Evolutionary conservation across 164 flowering plant species (phyloP).

Genomic region (Aristolochia californica): DNA sequence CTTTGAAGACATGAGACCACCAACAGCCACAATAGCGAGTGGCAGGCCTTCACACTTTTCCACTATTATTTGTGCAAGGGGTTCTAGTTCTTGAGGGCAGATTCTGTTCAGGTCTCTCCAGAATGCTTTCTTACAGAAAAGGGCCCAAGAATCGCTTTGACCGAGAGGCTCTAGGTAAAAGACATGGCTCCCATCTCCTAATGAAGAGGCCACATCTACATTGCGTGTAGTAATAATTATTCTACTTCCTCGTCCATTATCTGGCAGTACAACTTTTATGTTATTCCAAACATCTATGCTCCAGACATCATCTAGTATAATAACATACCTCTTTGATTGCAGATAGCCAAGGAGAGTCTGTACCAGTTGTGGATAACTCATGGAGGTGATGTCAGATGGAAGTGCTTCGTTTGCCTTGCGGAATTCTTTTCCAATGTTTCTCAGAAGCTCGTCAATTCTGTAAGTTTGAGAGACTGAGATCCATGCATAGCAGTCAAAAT

Average conservation of each 20-base stretch:
- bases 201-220: constrained; percentile 22
- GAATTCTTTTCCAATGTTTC: constrained; percentile 18
- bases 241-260: constrained; percentile 17
- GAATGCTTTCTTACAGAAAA: constrained; percentile 6
- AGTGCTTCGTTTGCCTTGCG: not conserved
- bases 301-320: constrained; percentile 48
- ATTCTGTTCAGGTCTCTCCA: not conserved
- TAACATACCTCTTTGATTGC: constrained; percentile 21
- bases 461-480: constrained; percentile 20
- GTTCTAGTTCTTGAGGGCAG: not conserved
- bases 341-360: constrained; percentile 16
- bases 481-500: constrained; percentile 30
- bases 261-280: constrained; percentile 14
- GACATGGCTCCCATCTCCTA: constrained; percentile 11
- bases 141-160: not conserved
- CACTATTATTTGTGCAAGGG: constrained; percentile 3
- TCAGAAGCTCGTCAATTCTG: constrained; percentile 12
- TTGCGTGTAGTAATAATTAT: constrained; percentile 26
- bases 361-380: constrained; percentile 14
- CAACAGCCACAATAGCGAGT: constrained; percentile 14
- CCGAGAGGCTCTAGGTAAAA: not conserved
- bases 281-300: constrained; percentile 18
- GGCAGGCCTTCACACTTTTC: constrained; percentile 18
- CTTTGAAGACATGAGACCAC: constrained; percentile 6
- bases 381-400: constrained; percentile 10